Evolutionary conservation across 2,329 filamentous ascomycete species (phyloP), one percentile per base, ranked within the genome.

Genomic region (Hymenoscyphus albidus): DNA sequence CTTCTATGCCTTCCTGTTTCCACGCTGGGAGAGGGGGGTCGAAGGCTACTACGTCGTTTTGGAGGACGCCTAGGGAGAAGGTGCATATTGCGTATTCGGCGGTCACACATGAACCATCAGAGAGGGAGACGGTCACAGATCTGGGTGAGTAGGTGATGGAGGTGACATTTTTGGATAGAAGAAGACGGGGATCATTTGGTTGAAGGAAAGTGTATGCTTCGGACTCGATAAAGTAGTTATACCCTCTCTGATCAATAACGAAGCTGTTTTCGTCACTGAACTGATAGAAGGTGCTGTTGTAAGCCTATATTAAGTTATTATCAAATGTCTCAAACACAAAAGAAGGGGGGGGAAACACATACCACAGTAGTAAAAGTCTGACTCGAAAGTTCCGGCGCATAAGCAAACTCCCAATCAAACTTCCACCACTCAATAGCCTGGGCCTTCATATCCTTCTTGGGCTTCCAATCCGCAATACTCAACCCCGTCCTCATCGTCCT

Each of bases 61-160:
- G 88, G 0, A 91, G 77, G 0, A 91, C 88, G 1, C 88, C 88
- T 0, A 91, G 75, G 0, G 86, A 88, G 74, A 91, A 90, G 0
- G 88, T 91, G 70, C 81, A 83, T 66, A 91, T 83, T 1, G 87
- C 88, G 67, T 88, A 87, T 6, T 83, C 81, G 0, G 87, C 86
- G 57, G 80, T 74, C 22, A 88, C 76, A 68, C 86, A 88, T 62
- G 75, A 62, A 10, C 67, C 85, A 63, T 86, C 81, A 2, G 79
- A 74, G 32, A 80, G 83, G 59, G 78, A 74, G 12, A 89, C 76
- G 0, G 77, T 83, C 1, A 89, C 85, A 2, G 79, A 69, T 3
- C 79, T 72, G 3, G 80, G 71, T 0, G 78, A 78, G 71, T 88
- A 87, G 5, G 77, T 75, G 39, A 90, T 79, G 1, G 80, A 77